Percentiles rank a stretch among this genome's conserved stretches.
phyloP scores from a whole-genome alignment of 306 rosid genomes.

The Cicer judaicum region DNA sequence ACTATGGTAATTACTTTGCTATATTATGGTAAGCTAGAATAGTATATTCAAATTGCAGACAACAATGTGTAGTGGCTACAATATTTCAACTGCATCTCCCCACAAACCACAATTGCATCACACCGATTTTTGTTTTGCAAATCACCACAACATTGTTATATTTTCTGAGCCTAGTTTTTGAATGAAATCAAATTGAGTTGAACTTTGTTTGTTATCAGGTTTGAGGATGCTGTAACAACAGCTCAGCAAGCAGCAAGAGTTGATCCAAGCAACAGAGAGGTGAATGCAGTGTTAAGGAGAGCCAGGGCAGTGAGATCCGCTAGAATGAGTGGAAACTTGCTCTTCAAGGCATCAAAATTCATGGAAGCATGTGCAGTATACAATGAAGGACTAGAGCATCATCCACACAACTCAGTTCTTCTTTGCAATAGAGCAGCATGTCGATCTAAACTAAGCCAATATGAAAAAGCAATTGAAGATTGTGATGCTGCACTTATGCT shows the following conservation, averaged over 20 bases:
- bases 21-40: background rate
- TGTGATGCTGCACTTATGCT: slow-evolving; percentile 75
- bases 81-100: too few species aligned
- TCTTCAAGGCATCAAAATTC: slow-evolving; percentile 77
- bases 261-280: slow-evolving; percentile 68
- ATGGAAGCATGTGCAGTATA: slow-evolving; percentile 67
- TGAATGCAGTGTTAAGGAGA: slow-evolving; percentile 55
- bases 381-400: slow-evolving; percentile 82
- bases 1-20: background rate
- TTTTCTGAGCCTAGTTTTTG: slow-evolving; percentile 10
- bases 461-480: slow-evolving; percentile 91
- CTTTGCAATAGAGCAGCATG: slow-evolving; percentile 94
- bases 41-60: background rate
- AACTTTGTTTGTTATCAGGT: slow-evolving; percentile 52
- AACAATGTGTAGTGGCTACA: too few species aligned
- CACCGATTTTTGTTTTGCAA: too few species aligned
- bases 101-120: too few species aligned
- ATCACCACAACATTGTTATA: background rate
- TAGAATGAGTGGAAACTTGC: slow-evolving; percentile 77
- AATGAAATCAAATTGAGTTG: slow-evolving; percentile 46
- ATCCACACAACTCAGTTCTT: slow-evolving; percentile 76
- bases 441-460: slow-evolving; percentile 77
- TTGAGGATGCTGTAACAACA: slow-evolving; percentile 75
- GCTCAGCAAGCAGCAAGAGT: slow-evolving; percentile 70
- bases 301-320: slow-evolving; percentile 67